Evolutionary conservation across 306 rosid species (phyloP).

Genomic region (Arachis stenosperma): DNA sequence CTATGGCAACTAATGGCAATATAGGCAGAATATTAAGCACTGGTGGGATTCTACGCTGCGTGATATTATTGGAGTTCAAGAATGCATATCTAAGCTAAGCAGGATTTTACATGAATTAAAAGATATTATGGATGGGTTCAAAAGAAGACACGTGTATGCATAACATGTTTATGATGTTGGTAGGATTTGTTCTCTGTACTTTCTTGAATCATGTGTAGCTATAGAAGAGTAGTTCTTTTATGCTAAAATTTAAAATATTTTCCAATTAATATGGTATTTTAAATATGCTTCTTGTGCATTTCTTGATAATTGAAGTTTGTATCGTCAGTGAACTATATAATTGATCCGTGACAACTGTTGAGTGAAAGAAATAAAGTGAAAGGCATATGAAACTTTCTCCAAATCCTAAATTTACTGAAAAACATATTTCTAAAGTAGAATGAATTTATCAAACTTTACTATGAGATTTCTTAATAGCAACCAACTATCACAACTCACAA

Average conservation of each 20-base stretch:
- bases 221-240: not conserved
- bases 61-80: not conserved
- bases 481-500: no score
- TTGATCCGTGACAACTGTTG: not conserved
- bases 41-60: not conserved
- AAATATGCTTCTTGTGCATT: not conserved
- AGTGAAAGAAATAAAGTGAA: no score
- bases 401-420: no score
- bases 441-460: no score
- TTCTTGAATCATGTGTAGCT: not conserved
- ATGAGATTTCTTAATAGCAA: no score
- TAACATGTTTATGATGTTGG: not conserved
- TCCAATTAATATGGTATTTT: not conserved
- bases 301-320: conserved; percentile 12
- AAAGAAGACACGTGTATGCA: not conserved
- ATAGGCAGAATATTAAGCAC: not conserved
- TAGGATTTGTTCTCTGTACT: conserved; percentile 3
- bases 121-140: not conserved
- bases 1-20: not conserved
- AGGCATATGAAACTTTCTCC: no score
- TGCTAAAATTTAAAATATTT: not conserved
- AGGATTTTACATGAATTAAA: not conserved
- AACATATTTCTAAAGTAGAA: no score
- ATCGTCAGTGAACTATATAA: conserved; percentile 14
- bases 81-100: not conserved